Evolutionary conservation across 2,329 filamentous ascomycete species (phyloP).

Genomic region (Pseudogymnoascus sp.): DNA sequence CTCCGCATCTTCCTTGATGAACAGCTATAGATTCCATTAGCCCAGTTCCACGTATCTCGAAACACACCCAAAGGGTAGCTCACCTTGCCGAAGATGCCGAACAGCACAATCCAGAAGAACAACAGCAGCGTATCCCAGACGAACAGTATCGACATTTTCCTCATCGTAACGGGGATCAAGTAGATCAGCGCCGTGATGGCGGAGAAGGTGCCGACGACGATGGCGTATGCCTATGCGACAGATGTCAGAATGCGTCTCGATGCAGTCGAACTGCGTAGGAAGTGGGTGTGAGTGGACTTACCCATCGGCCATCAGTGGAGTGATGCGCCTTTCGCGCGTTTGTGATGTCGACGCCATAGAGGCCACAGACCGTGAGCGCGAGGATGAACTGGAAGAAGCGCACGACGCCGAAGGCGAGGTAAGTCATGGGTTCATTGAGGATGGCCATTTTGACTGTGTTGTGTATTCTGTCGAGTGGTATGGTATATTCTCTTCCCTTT

Average conservation of each 20-base stretch:
- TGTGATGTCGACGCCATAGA: constrained; percentile 65
- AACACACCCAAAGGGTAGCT: background rate
- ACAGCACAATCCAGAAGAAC: constrained; percentile 71
- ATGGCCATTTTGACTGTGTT: background rate
- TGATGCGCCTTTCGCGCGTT: constrained; percentile 40
- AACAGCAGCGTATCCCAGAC: constrained; percentile 64
- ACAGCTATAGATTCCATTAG: constrained; percentile 41
- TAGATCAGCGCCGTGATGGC: constrained; percentile 58
- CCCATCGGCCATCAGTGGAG: constrained; percentile 60
- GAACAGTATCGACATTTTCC: constrained; percentile 43
- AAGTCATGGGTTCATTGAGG: constrained; percentile 30
- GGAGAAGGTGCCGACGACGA: constrained; percentile 57
- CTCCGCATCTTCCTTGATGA: constrained; percentile 59
- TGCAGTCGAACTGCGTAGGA: background rate
- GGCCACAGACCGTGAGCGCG: constrained; percentile 65
- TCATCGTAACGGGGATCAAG: constrained; percentile 51
- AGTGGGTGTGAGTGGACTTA: constrained; percentile 30
- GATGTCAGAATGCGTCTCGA: background rate
- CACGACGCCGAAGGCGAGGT: constrained; percentile 50
- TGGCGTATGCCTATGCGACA: constrained; percentile 54
- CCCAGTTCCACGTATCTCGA: background rate
- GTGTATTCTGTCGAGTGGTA: background rate
- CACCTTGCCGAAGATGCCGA: constrained; percentile 71
- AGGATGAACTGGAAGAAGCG: constrained; percentile 71
- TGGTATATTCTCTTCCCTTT: background rate